Evolutionary conservation across 192 early-diverging fungal genomes (phyloP), one percentile per base, ranked within the genome.

Genomic region (Entrophospora sp.): DNA sequence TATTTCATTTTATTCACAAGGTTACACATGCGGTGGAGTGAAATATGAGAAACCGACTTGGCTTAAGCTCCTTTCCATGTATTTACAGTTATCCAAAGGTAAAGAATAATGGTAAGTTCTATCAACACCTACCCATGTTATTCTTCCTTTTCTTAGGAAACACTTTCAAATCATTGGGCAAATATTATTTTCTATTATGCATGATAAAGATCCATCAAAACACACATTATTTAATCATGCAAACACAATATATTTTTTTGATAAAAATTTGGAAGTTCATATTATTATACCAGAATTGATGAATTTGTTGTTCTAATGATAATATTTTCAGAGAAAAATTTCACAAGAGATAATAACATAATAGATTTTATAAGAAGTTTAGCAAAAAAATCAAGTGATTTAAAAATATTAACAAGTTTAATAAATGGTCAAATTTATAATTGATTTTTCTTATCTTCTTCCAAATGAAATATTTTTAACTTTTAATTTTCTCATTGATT

Each of bases 181-280:
- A 79, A 70, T 32, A 71, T 74, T 32, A 76, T 79, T 37, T 76
- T n/a, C 77, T 1, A 74, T 76, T 22, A 72, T 79, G 25, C 75
- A 76, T 63, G 69, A 62, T 10, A 24, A 43, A 6, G 31, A 64
- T 64, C 30, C 22, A 4, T 71, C 46, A 42, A 73, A 10, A 71
- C 40, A 25, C 45, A 71, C 64, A 46, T 64, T 9, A 69, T 64
- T 37, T 44, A 36, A 42, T 61, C 60, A 6, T 35, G 9, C 27
- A 8, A 22, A 13, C n/a, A 73, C 77, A n/a, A 64, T 73, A 5
- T 51, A 73, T 46, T 72, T 73, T 28, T 75, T 60, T 60, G 77
- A 75, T 68, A 72, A 67, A 24, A 68, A 30, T 40, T 72, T 16
- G 70, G 53, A 18, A 71, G 67, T 18, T 69, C 71, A 1, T 79